These are phyloP conservation scores for Trichocladium antarcticum DNA, from an alignment of 495 filamentous ascomycete genomes.

Conservation along the genomic window DNA sequence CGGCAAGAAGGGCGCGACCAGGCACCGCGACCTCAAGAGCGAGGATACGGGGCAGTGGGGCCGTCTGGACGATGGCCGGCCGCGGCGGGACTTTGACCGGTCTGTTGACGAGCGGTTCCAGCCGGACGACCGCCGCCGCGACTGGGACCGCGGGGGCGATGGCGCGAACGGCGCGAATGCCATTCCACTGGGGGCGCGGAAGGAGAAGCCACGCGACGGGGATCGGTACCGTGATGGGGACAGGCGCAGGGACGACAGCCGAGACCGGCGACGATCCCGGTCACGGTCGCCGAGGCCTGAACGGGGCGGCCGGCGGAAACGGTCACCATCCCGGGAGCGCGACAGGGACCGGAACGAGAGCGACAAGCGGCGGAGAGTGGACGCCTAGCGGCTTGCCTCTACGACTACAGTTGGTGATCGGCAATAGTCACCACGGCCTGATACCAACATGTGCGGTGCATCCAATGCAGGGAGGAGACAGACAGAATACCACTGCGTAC, in stretches of 20 bases:
- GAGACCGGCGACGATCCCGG: slow-evolving; percentile 25
- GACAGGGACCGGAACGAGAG: slow-evolving; percentile 47
- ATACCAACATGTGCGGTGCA: neutral
- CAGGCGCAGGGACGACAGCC: slow-evolving; percentile 20
- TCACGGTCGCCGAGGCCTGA: slow-evolving; percentile 36
- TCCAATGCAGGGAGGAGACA: no score
- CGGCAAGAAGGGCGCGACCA: slow-evolving; percentile 83
- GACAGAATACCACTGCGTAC: no score
- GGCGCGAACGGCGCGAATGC: slow-evolving; percentile 49
- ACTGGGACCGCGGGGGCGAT: slow-evolving; percentile 21
- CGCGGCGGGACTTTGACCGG: slow-evolving; percentile 34
- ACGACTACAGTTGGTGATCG: neutral
- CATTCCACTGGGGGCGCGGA: slow-evolving; percentile 48
- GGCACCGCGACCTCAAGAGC: slow-evolving; percentile 73
- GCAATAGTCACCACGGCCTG: neutral
- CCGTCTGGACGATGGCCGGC: slow-evolving; percentile 43
- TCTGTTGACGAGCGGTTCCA: slow-evolving; percentile 58
- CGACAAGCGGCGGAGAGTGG: slow-evolving; percentile 58
- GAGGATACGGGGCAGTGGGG: slow-evolving; percentile 93
- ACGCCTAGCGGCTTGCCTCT: slow-evolving; percentile 23
- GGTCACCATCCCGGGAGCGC: slow-evolving; percentile 51
- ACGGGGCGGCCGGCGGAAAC: slow-evolving; percentile 47
- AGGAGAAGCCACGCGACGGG: slow-evolving; percentile 30
- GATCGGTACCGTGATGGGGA: slow-evolving; percentile 22
- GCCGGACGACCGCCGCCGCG: slow-evolving; percentile 46